Base-by-base conservation (phyloP, 225 moss, liverwort and hornwort genomes). In the Polytrichum formosum region DNA sequence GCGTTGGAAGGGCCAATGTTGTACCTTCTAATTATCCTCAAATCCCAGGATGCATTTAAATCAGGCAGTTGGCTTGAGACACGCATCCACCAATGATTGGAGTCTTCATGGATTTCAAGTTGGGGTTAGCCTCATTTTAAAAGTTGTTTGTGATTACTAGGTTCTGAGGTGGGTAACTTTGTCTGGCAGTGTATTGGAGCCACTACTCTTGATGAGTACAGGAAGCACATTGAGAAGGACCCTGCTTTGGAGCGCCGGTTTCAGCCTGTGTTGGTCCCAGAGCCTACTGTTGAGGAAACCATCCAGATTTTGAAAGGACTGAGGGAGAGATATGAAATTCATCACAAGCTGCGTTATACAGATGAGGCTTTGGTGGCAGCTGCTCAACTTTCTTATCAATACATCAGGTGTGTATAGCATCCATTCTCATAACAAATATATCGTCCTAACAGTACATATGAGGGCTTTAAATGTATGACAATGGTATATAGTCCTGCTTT, bases 151-250 rank as follows among this genome's bases (percentile, higher is more conserved):
- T 3, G 13, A 46, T 13, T 16, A 16, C 4, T 13, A 13, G 46
- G 46, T 46, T 16, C 46, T 46, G 46, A 13, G 46, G 16, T 46
- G 46, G 46, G 13, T 46, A 18, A 64, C 22, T 30, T 70, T 60
- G 27, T 67, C 67, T 27, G 23, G 67, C 81, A 96, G 96, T 96
- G 96, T 69, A 96, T 96, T 66, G 96, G 96, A 82, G 96, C 96
- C 55, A 96, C 96, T 22, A 96, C 96, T 58, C 84, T 96, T 68
- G 96, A 96, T 73, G 96, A 96, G 78, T 96, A 96, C 67, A 83
- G 96, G 79, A 96, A 96, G 66, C 96, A 96, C 53, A 96, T 96
- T 54, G 96, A 96, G 83, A 96, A 96, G 81, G 96, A 96, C 64
- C 92, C 96, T 66, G 96, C 96, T 1, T 87, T 96, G 77, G 96